Conservation (phyloP, 2,329 filamentous ascomycete genomes). For the Chrysoporthe austroafricana region DNA sequence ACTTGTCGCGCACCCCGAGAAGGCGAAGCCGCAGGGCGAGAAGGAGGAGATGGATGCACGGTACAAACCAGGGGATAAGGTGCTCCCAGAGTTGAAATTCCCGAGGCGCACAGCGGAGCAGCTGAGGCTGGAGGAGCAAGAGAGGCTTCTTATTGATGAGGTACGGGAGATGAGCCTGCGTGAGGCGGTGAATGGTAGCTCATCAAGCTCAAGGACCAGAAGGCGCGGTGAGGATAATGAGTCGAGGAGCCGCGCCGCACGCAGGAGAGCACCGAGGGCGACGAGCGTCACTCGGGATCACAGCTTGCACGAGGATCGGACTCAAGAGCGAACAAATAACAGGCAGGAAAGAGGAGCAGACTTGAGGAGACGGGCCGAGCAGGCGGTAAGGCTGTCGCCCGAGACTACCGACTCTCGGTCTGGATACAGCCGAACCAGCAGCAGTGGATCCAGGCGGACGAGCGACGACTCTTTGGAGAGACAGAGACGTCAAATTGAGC, state of each 20-base stretch:
- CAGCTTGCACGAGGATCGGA: constrained; percentile 38
- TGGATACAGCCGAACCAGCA: constrained; percentile 43
- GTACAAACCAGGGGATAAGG: constrained; percentile 81
- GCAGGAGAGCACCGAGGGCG: constrained; percentile 31
- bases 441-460: constrained; percentile 51
- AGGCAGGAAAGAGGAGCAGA: constrained; percentile 39
- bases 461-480: constrained; percentile 43
- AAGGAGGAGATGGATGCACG: constrained; percentile 74
- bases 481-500: constrained; percentile 70
- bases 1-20: constrained; percentile 76
- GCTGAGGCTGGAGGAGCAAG: constrained; percentile 63
- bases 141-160: constrained; percentile 71
- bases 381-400: constrained; percentile 43
- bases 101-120: constrained; percentile 57
- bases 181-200: constrained; percentile 60
- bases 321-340: constrained; percentile 33
- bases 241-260: constrained; percentile 29
- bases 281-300: constrained; percentile 40
- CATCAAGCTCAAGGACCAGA: constrained; percentile 34
- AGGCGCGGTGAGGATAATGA: constrained; percentile 31
- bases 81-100: constrained; percentile 67
- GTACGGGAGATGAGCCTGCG: constrained; percentile 75
- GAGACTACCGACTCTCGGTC: constrained; percentile 40
- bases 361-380: constrained; percentile 37
- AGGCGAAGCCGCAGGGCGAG: constrained; percentile 71